Base-by-base conservation (phyloP, 306 rosid genomes). In the Albizia julibrissin region DNA sequence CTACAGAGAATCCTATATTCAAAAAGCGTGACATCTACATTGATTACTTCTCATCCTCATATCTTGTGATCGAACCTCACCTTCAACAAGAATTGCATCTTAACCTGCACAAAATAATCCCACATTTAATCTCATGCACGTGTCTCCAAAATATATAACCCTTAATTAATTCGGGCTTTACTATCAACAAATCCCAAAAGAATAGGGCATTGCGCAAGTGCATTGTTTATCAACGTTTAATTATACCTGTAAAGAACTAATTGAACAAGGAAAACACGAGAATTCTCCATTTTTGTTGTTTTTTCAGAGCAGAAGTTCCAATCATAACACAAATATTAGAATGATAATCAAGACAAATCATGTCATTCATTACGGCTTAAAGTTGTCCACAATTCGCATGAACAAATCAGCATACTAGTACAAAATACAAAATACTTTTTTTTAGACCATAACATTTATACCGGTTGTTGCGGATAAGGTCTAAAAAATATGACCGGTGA, bases 61-160 rank as follows among this genome's bases (percentile, higher is more conserved):
- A 87, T 86, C 90, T 92, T 93, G 90, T 92, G 93, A 81, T 89
- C 90, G 87, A 95, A 95, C 91, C 81, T 88, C 88, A 95, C 99
- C 88, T 93, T 95, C 91, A 95, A 84, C 81, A 93, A 88, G 92
- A 79, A 93, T 81, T 95, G 98, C 98, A 93, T 88, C 90, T 95
- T 95, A 37, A 92, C 96, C 99, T 93, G 93, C 75, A 64, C 79
- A 80, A 75, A 66, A 78, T 31, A 52, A 72, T 49, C 69, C 40
- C 70, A 21, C 72, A 74, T 71, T 83, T 78, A 84, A 64, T 82
- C 80, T 77, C 49, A 74, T 19, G 50, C 68, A 72, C 8, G 15
- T 26, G 22, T 24, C 84, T 66, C 29, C 29, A 56, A 26, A 62
- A 14, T 29, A 62, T 59, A 66, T 50, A 15, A 62, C 62, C 65